Conservation (phyloP, 2,329 filamentous ascomycete genomes). For the Tolypocladium inflatum region DNA sequence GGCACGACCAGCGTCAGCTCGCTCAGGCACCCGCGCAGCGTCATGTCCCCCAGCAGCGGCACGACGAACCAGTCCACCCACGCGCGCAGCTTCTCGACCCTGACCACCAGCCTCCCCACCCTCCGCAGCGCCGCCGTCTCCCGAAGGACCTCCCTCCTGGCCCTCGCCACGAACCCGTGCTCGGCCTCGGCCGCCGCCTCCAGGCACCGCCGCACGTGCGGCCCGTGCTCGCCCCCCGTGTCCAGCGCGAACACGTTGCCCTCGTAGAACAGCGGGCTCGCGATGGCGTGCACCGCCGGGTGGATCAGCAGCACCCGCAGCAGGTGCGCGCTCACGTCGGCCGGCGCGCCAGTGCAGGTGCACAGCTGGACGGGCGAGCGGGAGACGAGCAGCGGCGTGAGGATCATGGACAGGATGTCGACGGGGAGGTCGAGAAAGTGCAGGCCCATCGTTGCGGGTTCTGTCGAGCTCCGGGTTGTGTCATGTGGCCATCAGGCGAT, state of each 20-base stretch:
- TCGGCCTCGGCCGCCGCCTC: conserved; percentile 8
- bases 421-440: conserved; percentile 23
- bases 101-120: conserved; percentile 16
- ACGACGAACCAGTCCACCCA: conserved; percentile 20
- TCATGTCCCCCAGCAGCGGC: conserved; percentile 20
- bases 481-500: background rate
- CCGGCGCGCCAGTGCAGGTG: conserved; percentile 13
- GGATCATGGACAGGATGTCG: conserved; percentile 21
- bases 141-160: conserved; percentile 8
- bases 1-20: conserved; percentile 9
- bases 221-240: conserved; percentile 14
- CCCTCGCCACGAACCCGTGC: conserved; percentile 5
- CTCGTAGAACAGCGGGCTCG: conserved; percentile 21
- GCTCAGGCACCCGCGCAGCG: conserved; percentile 18
- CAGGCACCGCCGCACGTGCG: conserved; percentile 15
- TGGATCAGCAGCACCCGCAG: conserved; percentile 21
- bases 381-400: conserved; percentile 17
- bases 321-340: conserved; percentile 7
- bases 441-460: conserved; percentile 3
- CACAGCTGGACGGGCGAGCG: conserved; percentile 15
- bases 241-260: conserved; percentile 21
- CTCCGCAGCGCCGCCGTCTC: conserved; percentile 14
- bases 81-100: conserved; percentile 18
- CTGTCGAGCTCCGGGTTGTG: background rate
- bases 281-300: conserved; percentile 20